These are phyloP conservation scores for Amyloporia xantha DNA, from an alignment of 768 basidiomycete genomes.

Conservation along the genomic window DNA sequence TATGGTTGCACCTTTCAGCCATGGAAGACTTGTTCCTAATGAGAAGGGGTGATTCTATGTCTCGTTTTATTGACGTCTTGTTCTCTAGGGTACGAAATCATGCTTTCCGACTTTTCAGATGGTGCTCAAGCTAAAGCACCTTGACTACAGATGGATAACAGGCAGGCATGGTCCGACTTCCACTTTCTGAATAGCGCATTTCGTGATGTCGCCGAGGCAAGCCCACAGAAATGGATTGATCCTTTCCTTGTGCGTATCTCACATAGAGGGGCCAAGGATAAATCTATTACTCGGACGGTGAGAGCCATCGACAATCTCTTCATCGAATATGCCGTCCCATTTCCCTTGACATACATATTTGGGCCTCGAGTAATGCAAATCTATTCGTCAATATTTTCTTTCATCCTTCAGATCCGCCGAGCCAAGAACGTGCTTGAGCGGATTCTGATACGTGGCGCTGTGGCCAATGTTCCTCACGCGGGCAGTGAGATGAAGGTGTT, in stretches of 20 bases:
- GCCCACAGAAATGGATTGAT: constrained; percentile 50
- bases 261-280: constrained; percentile 46
- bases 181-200: constrained; percentile 81
- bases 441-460: constrained; percentile 55
- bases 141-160: constrained; percentile 58
- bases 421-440: constrained; percentile 68
- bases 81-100: constrained; percentile 54
- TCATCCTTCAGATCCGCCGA: constrained; percentile 66
- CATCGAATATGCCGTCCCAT: constrained; percentile 77
- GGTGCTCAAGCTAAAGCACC: not conserved
- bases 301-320: constrained; percentile 58
- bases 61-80: constrained; percentile 64
- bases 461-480: constrained; percentile 25
- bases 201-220: constrained; percentile 52
- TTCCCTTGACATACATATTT: constrained; percentile 77
- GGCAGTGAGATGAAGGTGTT: constrained; percentile 57
- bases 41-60: constrained; percentile 72
- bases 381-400: constrained; percentile 64
- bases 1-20: constrained; percentile 54
- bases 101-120: no score
- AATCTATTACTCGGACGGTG: constrained; percentile 46
- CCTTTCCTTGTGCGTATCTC: constrained; percentile 66
- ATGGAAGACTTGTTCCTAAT: constrained; percentile 71
- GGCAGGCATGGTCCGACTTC: constrained; percentile 69
- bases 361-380: constrained; percentile 45